phyloP scores from a whole-genome alignment of 2,329 filamentous ascomycete species.

The Fusarium compactum region DNA sequence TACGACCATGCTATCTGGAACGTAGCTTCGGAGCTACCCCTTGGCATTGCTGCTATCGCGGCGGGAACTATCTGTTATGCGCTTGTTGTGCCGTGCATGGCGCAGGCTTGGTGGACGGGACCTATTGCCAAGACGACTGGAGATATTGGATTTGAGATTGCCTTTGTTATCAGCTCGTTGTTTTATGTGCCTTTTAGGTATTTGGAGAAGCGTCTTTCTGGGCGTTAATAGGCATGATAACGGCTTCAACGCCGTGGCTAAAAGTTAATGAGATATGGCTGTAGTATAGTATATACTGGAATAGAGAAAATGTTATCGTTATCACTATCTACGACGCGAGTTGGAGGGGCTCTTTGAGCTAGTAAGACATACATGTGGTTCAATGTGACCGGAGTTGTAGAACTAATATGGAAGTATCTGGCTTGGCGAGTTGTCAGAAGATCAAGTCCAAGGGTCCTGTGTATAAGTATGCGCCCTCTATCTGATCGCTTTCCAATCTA shows the following conservation, averaged over 20 bases:
- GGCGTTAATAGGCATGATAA: constrained; percentile 29
- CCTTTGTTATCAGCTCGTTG: constrained; percentile 64
- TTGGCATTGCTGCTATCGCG: constrained; percentile 60
- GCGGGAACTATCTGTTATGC: constrained; percentile 61
- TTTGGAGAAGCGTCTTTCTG: constrained; percentile 56
- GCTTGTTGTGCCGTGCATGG: constrained; percentile 70
- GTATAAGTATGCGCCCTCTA: neutral
- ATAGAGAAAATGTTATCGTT: neutral
- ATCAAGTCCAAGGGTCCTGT: neutral
- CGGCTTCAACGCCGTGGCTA: constrained; percentile 15
- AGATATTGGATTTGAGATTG: constrained; percentile 75
- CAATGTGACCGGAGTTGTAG: neutral
- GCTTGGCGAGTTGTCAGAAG: neutral
- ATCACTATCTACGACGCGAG: neutral
- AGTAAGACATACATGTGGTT: neutral
- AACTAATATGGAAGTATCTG: neutral
- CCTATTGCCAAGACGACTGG: constrained; percentile 70
- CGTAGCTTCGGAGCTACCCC: constrained; percentile 58
- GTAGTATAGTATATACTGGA: neutral
- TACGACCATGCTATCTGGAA: constrained; percentile 64
- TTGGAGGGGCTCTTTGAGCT: neutral
- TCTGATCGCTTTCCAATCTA: no score
- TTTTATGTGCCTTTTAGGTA: constrained; percentile 62
- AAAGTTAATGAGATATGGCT: neutral
- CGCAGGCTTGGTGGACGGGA: constrained; percentile 70